Conservation (phyloP, 2,329 filamentous ascomycete genomes). For the Aspergillus sp. region DNA sequence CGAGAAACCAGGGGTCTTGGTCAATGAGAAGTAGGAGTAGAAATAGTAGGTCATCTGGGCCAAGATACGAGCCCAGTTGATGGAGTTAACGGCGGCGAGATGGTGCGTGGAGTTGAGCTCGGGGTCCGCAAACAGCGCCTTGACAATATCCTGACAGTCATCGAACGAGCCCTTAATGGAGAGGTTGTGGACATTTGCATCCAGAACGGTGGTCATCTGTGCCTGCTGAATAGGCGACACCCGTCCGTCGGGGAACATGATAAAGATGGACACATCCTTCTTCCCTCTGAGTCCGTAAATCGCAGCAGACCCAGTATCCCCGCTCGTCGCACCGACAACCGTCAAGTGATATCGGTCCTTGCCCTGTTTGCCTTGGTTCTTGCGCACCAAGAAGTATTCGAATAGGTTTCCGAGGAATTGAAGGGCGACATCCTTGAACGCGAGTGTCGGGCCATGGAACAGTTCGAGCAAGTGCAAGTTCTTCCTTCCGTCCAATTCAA, state of each 20-base stretch:
- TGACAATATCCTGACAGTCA: slow-evolving; percentile 95
- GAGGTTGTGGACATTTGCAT: slow-evolving; percentile 87
- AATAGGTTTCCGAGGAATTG: slow-evolving; percentile 94
- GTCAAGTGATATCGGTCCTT: slow-evolving; percentile 69
- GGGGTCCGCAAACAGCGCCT: slow-evolving; percentile 79
- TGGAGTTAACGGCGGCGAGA: slow-evolving; percentile 89
- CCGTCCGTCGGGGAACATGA: slow-evolving; percentile 83
- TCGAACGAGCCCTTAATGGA: slow-evolving; percentile 88
- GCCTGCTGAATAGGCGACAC: slow-evolving; percentile 89
- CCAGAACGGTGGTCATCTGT: slow-evolving; percentile 92
- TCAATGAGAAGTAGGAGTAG: slow-evolving; percentile 80
- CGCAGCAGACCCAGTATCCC: slow-evolving; percentile 83
- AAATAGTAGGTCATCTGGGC: slow-evolving; percentile 98
- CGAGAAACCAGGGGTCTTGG: slow-evolving; percentile 52
- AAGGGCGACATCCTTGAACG: slow-evolving; percentile 90
- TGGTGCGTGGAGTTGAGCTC: slow-evolving; percentile 75
- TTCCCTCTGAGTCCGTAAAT: slow-evolving; percentile 93
- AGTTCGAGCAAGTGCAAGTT: slow-evolving; percentile 84
- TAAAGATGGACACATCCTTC: slow-evolving; percentile 94
- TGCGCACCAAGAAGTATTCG: slow-evolving; percentile 40
- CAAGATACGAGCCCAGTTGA: slow-evolving; percentile 91
- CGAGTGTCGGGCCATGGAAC: slow-evolving; percentile 91
- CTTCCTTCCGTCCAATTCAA: slow-evolving; percentile 61
- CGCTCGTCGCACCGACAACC: slow-evolving; percentile 78
- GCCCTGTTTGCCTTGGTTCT: slow-evolving; percentile 35